A percentile compares a stretch with the other conserved stretches of the same genome.
phyloP scores from a whole-genome alignment of 2,329 filamentous ascomycete species.

The Sclerotinia glacialis region DNA sequence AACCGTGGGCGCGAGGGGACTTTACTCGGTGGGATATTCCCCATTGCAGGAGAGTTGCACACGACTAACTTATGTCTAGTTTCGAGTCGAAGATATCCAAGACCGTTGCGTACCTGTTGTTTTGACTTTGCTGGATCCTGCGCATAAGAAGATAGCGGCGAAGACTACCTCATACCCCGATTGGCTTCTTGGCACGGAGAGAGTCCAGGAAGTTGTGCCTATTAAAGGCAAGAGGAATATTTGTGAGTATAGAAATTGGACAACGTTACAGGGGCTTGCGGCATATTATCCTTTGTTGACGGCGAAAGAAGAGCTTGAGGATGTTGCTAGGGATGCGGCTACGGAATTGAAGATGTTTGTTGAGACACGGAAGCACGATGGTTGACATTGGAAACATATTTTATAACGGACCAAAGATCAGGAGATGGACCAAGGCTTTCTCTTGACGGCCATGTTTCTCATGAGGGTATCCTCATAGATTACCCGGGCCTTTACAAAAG shows the following conservation, averaged over 20 bases:
- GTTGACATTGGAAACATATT: background rate
- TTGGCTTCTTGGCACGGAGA: conserved; percentile 30
- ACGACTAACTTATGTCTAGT: conserved; percentile 1
- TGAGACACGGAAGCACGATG: conserved; percentile 7
- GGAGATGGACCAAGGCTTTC: background rate
- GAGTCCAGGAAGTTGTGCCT: conserved; percentile 30
- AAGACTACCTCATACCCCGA: conserved; percentile 24
- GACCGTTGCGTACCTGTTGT: conserved; percentile 13
- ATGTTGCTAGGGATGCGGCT: conserved; percentile 16
- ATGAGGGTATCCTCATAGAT: background rate
- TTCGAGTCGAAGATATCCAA: conserved; percentile 11
- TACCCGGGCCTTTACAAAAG: background rate
- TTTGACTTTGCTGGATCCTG: conserved; percentile 28
- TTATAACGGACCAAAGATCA: background rate
- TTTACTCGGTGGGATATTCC: conserved; percentile 24
- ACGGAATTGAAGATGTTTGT: conserved; percentile 16
- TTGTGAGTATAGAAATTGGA: conserved; percentile 32
- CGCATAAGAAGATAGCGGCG: conserved; percentile 25
- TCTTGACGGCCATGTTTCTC: background rate
- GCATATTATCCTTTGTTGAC: conserved; percentile 30
- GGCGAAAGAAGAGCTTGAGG: conserved; percentile 25
- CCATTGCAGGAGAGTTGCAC: background rate
- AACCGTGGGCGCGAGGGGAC: conserved; percentile 26
- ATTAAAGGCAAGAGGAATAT: conserved; percentile 23
- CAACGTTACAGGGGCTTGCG: conserved; percentile 28